phyloP scores from a whole-genome alignment of 2,329 filamentous ascomycete species.

The Pseudocercospora musae region DNA sequence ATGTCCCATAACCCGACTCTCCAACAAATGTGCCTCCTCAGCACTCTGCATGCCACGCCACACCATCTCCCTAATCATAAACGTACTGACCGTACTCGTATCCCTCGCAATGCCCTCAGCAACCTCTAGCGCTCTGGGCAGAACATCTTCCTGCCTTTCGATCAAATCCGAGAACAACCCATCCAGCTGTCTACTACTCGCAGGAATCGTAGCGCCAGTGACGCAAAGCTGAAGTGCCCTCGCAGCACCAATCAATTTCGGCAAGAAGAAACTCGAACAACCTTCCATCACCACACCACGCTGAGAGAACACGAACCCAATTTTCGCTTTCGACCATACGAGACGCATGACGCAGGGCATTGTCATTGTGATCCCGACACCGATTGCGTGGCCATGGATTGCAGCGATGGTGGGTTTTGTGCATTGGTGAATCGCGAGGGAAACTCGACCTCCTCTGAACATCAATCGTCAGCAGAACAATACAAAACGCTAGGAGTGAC shows the following conservation, averaged over 20 bases:
- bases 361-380: slow-evolving; percentile 25
- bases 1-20: slow-evolving; percentile 21
- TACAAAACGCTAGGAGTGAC: not conserved
- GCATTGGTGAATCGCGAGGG: slow-evolving; percentile 22
- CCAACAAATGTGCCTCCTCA: slow-evolving; percentile 22
- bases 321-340: slow-evolving; percentile 22
- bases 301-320: slow-evolving; percentile 24
- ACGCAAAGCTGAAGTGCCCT: slow-evolving; percentile 18
- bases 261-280: slow-evolving; percentile 23
- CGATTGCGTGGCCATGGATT: slow-evolving; percentile 23
- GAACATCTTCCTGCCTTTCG: slow-evolving; percentile 20
- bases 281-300: slow-evolving; percentile 22
- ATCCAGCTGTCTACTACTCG: slow-evolving; percentile 14
- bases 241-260: slow-evolving; percentile 17
- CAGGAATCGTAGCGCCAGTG: slow-evolving; percentile 12
- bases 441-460: slow-evolving; percentile 18
- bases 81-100: slow-evolving; percentile 22
- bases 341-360: slow-evolving; percentile 18
- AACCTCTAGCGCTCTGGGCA: slow-evolving; percentile 16
- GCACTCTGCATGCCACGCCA: slow-evolving; percentile 19
- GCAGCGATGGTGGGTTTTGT: slow-evolving; percentile 24
- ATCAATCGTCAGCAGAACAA: not conserved
- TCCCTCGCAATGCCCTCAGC: slow-evolving; percentile 17
- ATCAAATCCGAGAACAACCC: slow-evolving; percentile 22
- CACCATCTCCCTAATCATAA: slow-evolving; percentile 25